These are phyloP conservation scores for Cicer bijugum DNA, from an alignment of 306 rosid genomes.

Conservation along the genomic window DNA sequence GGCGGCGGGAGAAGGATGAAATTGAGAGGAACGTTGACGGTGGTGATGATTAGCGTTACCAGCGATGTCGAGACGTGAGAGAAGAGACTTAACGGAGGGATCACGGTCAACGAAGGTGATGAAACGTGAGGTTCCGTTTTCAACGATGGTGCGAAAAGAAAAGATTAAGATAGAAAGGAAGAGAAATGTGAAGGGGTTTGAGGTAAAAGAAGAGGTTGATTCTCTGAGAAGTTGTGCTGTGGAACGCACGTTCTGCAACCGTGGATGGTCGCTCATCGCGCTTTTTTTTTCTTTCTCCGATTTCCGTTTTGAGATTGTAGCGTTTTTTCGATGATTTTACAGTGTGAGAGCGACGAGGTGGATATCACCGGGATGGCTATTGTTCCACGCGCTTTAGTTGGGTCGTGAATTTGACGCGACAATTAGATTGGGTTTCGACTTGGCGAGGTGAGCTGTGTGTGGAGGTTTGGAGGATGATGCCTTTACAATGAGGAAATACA, in stretches of 20 bases:
- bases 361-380: conserved; percentile 23
- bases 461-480: not conserved
- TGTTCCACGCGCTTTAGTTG: conserved; percentile 31
- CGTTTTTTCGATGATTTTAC: not conserved
- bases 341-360: conserved; percentile 13
- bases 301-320: not conserved
- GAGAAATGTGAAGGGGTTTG: conserved; percentile 65
- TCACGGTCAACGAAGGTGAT: conserved; percentile 86
- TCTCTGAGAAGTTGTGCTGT: conserved; percentile 57
- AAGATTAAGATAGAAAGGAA: conserved; percentile 78
- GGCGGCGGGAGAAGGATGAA: conserved; percentile 41
- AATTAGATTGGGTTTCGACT: not conserved
- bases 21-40: conserved; percentile 3
- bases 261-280: conserved; percentile 73
- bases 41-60: conserved; percentile 39
- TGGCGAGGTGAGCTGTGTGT: not conserved
- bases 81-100: conserved; percentile 73
- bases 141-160: conserved; percentile 77
- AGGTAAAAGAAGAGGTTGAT: conserved; percentile 55
- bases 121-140: conserved; percentile 67
- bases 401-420: conserved; percentile 13
- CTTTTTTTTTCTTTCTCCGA: not conserved
- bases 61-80: conserved; percentile 81
- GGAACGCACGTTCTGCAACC: conserved; percentile 71
- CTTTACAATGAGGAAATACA: not conserved